Conservation (phyloP, 2,329 filamentous ascomycete genomes). For the Zymoseptoria passerinii region DNA sequence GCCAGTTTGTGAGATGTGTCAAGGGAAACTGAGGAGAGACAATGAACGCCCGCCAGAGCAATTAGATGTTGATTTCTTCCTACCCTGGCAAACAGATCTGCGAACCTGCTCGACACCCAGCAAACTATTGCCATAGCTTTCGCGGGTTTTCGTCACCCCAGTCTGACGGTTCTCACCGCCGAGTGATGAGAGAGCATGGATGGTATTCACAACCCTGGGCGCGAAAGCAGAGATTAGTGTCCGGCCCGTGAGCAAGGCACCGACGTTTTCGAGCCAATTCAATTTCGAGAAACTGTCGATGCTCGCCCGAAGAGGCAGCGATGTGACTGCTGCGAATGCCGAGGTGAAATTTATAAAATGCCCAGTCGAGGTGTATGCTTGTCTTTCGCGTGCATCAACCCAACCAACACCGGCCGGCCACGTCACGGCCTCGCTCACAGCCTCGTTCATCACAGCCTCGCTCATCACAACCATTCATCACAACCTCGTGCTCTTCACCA, state of each 20-base stretch:
- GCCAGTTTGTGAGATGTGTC: background rate
- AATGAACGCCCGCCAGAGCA: background rate
- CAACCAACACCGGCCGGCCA: background rate
- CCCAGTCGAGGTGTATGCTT: background rate
- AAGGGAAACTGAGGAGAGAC: background rate
- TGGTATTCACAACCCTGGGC: background rate
- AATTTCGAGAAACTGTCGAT: too few relatives aligned
- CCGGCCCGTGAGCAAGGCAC: too few relatives aligned
- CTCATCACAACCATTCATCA: conserved; percentile 37
- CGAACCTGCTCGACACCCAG: background rate
- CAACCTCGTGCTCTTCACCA: conserved; percentile 91
- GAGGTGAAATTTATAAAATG: background rate
- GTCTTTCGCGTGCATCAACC: background rate
- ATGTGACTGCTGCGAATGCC: background rate
- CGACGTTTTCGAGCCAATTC: too few relatives aligned
- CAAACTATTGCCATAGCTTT: background rate
- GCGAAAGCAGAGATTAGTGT: too few relatives aligned
- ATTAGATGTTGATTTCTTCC: background rate
- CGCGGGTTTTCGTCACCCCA: background rate
- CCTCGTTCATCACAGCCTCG: background rate
- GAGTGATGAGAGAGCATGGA: background rate
- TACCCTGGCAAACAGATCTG: background rate
- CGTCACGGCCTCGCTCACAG: background rate
- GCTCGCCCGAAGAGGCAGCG: too few relatives aligned
- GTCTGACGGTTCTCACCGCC: background rate